phyloP scores from a whole-genome alignment of 306 rosid species.

The Hippophae gyantsensis region DNA sequence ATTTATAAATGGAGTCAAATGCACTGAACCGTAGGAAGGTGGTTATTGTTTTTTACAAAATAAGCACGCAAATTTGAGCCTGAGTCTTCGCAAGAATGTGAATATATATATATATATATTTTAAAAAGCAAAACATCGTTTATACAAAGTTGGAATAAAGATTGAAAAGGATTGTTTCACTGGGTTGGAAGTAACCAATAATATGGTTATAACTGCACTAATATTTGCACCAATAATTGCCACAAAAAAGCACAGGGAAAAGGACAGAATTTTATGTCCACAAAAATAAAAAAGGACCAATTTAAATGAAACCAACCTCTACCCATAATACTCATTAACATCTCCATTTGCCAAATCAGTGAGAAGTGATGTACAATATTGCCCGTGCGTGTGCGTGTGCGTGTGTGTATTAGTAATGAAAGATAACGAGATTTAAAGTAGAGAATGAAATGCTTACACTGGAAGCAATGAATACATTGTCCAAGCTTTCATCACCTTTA shows the following conservation, averaged over 20 bases:
- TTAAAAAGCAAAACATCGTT: too few relatives aligned
- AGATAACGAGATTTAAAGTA: background rate
- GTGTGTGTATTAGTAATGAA: background rate
- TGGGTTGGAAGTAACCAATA: background rate
- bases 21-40: too few relatives aligned
- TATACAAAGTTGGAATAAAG: too few relatives aligned
- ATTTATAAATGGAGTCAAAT: too few relatives aligned
- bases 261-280: background rate
- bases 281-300: background rate
- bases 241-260: background rate
- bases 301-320: constrained; percentile 22
- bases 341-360: constrained; percentile 34
- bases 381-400: background rate
- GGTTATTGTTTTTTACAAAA: too few relatives aligned
- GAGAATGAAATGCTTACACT: constrained; percentile 13
- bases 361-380: background rate
- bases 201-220: background rate
- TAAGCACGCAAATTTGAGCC: too few relatives aligned
- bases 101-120: too few relatives aligned
- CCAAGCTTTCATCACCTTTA: too few relatives aligned
- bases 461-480: constrained; percentile 38
- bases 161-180: too few relatives aligned
- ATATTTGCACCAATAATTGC: background rate
- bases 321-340: constrained; percentile 36
- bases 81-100: too few relatives aligned